Percentiles rank a stretch among this genome's conserved stretches.
phyloP scores from a whole-genome alignment of 2,329 filamentous ascomycete species.

The Trichoderma sp. region DNA sequence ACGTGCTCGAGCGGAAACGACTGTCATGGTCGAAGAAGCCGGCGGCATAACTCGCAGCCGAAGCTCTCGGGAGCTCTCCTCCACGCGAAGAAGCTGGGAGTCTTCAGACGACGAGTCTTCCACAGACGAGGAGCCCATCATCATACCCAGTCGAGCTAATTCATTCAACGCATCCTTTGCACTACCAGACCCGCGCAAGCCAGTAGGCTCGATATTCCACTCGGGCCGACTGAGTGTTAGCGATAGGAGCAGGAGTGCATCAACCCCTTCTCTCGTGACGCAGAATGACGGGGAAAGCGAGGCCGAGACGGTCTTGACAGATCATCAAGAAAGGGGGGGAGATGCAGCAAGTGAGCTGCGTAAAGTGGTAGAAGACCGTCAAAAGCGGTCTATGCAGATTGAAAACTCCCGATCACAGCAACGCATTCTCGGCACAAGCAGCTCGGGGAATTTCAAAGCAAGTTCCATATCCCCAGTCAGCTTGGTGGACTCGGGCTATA shows the following conservation, averaged over 20 bases:
- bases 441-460: slow-evolving; percentile 32
- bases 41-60: slow-evolving; percentile 29
- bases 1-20: slow-evolving; percentile 54
- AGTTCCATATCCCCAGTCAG: slow-evolving; percentile 50
- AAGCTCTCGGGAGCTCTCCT: slow-evolving; percentile 30
- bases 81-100: slow-evolving; percentile 38
- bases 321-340: slow-evolving; percentile 42
- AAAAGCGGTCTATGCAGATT: slow-evolving; percentile 39
- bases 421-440: slow-evolving; percentile 31
- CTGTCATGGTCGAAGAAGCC: slow-evolving; percentile 39
- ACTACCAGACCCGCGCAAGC: slow-evolving; percentile 51
- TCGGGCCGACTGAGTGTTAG: slow-evolving; percentile 47
- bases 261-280: slow-evolving; percentile 33
- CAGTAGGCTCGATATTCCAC: slow-evolving; percentile 48
- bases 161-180: slow-evolving; percentile 55
- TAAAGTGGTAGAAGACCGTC: slow-evolving; percentile 54
- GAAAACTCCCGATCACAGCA: slow-evolving; percentile 33
- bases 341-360: slow-evolving; percentile 60
- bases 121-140: slow-evolving; percentile 61
- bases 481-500: slow-evolving; percentile 47
- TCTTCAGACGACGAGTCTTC: slow-evolving; percentile 55
- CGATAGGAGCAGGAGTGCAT: slow-evolving; percentile 47
- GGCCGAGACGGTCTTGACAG: slow-evolving; percentile 55
- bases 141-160: slow-evolving; percentile 58
- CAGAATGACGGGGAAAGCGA: slow-evolving; percentile 53